Evolutionary conservation across 176 grass and related monocot species (phyloP), one percentile per base, ranked within the genome.

Genomic region (Pontederia paniculata): DNA sequence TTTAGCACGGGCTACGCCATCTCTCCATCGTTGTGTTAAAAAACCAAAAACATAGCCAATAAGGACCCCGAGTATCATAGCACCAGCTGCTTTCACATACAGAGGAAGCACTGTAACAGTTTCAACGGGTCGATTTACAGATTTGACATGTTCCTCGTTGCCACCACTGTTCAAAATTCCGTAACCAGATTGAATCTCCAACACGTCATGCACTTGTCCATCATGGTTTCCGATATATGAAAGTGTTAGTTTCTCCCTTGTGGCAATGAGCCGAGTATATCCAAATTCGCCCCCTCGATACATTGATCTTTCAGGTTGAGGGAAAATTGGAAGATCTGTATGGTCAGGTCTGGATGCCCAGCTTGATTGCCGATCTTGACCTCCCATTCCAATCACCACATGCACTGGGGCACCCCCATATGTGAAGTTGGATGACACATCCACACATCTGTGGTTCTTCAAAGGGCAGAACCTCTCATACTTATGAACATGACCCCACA

Each of bases 401-500:
- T 98, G 93, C 19, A 91, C 83, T 13, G 86, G 86, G 23, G 86
- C 86, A 57, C 86, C 80, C 54, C 60, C 50, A 82, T 71, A 79
- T 66, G 58, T 60, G 18, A 91, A 84, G 57, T 84, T 84, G 21
- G 93, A 98, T 22, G 76, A 70, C 31, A 61, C 71, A 77, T 88
- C 70, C 9, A 81, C 9, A 47, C 93, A 98, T 50, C 75, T 74
- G 28, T 67, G 82, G 23, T 91, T 84, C 66, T 83, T 88, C 13
- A 98, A 42, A 18, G 86, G 86, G 69, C 86, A 98, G 64, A 91
- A 98, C 68, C 93, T 80, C 72, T 98, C 86, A 12, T 98, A 98
- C 71, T 80, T 84, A 68, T 98, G 93, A 37, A 91, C 80, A 81
- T 98, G 93, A 7, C 93, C 86, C 93, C 86, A 98, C 9, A 98